Evolutionary conservation across 768 basidiomycete genomes (phyloP), one percentile per base, ranked within the genome.

Genomic region (Amanita fuliginea): DNA sequence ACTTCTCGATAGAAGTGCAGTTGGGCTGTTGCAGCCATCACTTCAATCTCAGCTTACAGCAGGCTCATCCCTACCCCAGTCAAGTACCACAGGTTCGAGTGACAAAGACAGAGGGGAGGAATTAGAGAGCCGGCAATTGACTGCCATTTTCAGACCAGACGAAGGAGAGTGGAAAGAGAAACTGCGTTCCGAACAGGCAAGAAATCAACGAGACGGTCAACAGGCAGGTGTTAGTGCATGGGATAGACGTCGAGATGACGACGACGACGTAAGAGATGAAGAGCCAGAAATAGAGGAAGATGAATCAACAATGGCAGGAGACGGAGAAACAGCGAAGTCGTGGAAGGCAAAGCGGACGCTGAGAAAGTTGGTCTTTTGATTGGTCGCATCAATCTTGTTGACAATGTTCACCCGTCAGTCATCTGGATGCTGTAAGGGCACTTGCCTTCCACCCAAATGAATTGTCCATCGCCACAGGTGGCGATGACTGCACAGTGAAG

Each of bases 401-500:
- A 47, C 52, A 54, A 57, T 55, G 56, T 55, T 46, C 49, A 42
- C 44, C 50, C 45, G 22, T 42, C 57, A 95, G 92, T 64, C 96
- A 99, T 65, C 71, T 99, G 53, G 95, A 97, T 64, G 82, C 90
- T 11, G 92, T 96, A 35, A 81, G 94, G 47, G 83, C 89, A 6
- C 70, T 98, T 19, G 83, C 88, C 0, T 95, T 96, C 75, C 89
- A 92, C 60, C 88, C 88, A 1, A 83, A 71, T 32, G 88, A 90
- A 55, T 67, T 91, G 39, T 83, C 83, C 58, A 68, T 98, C 47
- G 93, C 87, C n/a, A 91, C 86, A 41, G 96, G 86, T 19, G 90
- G 93, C 24, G 95, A 97, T 61, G 96, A 99, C 61, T 88, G 80
- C 62, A 93, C 91, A 6, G 83, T 98, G 48, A 99, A 99, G 65